Evolutionary conservation across 306 rosid genomes (phyloP).

Genomic region (Senna tora): DNA sequence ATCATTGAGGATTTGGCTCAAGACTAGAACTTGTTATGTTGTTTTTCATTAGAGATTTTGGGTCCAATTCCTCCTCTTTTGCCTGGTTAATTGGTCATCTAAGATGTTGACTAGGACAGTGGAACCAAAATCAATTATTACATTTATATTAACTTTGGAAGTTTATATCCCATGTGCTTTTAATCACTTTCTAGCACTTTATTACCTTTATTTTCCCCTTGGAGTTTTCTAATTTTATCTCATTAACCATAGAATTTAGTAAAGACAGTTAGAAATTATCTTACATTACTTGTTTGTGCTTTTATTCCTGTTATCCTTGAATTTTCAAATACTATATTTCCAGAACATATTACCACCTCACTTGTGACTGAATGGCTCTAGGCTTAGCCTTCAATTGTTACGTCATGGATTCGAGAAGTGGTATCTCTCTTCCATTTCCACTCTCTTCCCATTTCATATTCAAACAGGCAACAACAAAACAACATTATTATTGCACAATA

Average conservation of each 20-base stretch:
- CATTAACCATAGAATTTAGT: neutral
- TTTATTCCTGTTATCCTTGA: conserved; percentile 19
- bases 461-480: too few relatives aligned
- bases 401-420: too few relatives aligned
- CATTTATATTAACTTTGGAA: neutral
- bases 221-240: neutral
- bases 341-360: conserved; percentile 4
- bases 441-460: too few relatives aligned
- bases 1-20: conserved; percentile 22
- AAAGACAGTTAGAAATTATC: neutral
- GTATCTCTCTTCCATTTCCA: too few relatives aligned
- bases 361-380: too few relatives aligned
- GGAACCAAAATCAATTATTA: conserved; percentile 4
- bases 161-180: neutral
- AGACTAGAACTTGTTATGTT: neutral
- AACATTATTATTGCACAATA: too few relatives aligned
- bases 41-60: conserved; percentile 5
- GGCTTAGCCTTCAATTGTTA: too few relatives aligned
- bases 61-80: conserved; percentile 17
- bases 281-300: conserved; percentile 6
- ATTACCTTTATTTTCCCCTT: neutral
- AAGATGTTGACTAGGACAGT: neutral
- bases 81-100: conserved; percentile 19
- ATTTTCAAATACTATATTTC: conserved; percentile 16
- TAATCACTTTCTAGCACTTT: neutral